Base-by-base conservation (phyloP, 1,139 yeast species). In the Hemisphaericaspora subhashii region DNA sequence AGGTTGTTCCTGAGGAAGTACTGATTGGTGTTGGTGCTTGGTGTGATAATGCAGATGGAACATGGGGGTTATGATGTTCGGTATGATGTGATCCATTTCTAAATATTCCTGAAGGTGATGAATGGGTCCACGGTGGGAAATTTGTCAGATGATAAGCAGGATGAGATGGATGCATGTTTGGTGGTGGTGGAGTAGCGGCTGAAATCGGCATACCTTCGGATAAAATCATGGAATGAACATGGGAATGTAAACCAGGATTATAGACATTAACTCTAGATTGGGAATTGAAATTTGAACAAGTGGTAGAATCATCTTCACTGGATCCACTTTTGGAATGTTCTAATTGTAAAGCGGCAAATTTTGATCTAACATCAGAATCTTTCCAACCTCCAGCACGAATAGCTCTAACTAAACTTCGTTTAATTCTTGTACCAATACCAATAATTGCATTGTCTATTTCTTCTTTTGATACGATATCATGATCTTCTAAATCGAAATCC, bases 381-480 rank as follows among this genome's bases (percentile, higher is more conserved):
- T 53, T 60, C 5, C 39, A 34, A 8, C 59, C 61, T 4, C 64
- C 63, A 3, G 65, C 60, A 12, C 52, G 55, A 21, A 66, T 57
- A 0, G 88, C 87, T 40, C 73, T 73, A 2, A 82, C 68, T 16
- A 86, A 62, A 26, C 85, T 78, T 44, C 77, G 75, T 46, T 72
- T 78, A 32, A 88, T 73, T 44, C 83, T 71, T 33, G 79, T 74
- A 5, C 92, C 92, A 38, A 86, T 72, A 9, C 96, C 96, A 29
- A 82, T 76, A 2, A 88, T 88, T 0, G 96, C 96, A 46, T 78
- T 77, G 47, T 81, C 75, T 12, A 86, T 75, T 48, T 87, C 95
- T 45, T 81, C 83, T 35, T 72, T 74, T 8, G 84, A 72, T n/a
- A 84, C 84, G 33, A 54, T 46, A 11, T 54, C 60, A 7, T 42